A percentile compares a stretch with the other conserved stretches of the same genome.
These are phyloP conservation scores for Solanum paucissectum DNA, from an alignment of 257 asterid genomes.

Conservation along the genomic window DNA sequence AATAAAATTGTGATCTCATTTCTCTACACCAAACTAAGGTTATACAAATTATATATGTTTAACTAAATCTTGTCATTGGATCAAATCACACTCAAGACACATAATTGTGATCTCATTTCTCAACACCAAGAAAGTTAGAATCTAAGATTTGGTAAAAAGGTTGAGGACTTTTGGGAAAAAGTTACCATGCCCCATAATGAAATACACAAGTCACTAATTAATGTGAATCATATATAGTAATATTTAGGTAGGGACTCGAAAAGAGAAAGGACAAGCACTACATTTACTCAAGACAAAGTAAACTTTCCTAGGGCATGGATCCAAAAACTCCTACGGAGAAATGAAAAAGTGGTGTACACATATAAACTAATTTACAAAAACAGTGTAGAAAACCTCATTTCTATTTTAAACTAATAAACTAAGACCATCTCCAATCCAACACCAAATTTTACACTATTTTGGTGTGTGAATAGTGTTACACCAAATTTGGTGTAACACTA, in stretches of 20 bases:
- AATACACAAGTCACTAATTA: neutral
- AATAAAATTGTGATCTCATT: neutral
- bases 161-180: neutral
- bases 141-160: neutral
- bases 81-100: neutral
- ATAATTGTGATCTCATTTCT: neutral
- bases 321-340: neutral
- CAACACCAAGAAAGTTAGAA: neutral
- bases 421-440: no score
- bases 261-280: neutral
- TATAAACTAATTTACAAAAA: neutral
- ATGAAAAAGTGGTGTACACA: neutral
- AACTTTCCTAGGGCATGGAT: neutral
- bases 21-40: neutral
- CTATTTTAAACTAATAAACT: neutral
- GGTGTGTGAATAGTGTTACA: no score
- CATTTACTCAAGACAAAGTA: neutral
- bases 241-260: neutral
- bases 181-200: neutral
- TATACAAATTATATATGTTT: neutral
- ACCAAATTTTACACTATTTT: no score
- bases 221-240: neutral
- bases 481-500: no score
- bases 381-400: neutral
- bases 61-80: neutral